Evolutionary conservation across 192 early-diverging fungal genomes (phyloP).

Genomic region (Chytriomyces sp.): DNA sequence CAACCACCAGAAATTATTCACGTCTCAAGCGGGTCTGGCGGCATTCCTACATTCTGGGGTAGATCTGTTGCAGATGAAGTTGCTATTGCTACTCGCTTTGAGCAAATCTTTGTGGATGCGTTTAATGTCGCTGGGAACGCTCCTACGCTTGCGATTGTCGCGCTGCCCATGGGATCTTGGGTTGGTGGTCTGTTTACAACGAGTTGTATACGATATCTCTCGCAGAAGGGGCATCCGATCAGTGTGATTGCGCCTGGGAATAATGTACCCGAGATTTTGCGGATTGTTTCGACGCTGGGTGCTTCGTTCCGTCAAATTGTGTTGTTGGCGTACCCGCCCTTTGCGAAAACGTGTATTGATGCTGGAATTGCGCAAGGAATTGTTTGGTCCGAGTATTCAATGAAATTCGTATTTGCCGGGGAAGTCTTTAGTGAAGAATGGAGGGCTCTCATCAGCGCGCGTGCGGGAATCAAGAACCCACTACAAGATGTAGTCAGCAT

Average conservation of each 20-base stretch:
- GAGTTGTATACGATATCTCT: conserved; percentile 6
- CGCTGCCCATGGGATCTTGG: conserved; percentile 35
- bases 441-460: conserved; percentile 24
- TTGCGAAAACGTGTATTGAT: conserved; percentile 28
- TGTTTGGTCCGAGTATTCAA: conserved; percentile 8
- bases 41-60: conserved; percentile 34
- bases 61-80: conserved; percentile 16
- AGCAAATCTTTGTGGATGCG: conserved; percentile 31
- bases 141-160: conserved; percentile 25
- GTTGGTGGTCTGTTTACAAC: conserved; percentile 41
- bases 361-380: background rate
- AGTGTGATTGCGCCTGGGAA: conserved; percentile 31
- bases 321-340: conserved; percentile 25
- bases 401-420: conserved; percentile 43
- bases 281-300: conserved; percentile 18
- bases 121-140: conserved; percentile 12
- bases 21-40: conserved; percentile 29
- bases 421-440: conserved; percentile 48
- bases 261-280: conserved; percentile 32
- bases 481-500: conserved; percentile 41
- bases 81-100: conserved; percentile 26
- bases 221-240: conserved; percentile 32
- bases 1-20: conserved; percentile 28
- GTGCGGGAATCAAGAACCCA: conserved; percentile 17
- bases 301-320: conserved; percentile 30